Evolutionary conservation across 495 filamentous ascomycete species (phyloP).

Genomic region (Podospora anserina): DNA sequence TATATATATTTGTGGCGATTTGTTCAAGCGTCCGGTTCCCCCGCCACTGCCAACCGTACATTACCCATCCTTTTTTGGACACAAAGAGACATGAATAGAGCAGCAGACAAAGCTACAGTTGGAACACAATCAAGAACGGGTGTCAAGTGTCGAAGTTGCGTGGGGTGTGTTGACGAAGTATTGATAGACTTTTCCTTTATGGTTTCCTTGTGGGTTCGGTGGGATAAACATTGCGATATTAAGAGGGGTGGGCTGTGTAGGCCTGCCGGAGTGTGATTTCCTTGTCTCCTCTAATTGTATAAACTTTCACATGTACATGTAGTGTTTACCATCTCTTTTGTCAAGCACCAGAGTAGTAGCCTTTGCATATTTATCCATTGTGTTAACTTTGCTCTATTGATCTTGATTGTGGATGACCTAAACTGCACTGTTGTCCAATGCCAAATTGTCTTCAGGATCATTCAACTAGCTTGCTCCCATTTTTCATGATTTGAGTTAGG

Average conservation of each 20-base stretch:
- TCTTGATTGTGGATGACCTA: no score
- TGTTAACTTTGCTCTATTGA: no score
- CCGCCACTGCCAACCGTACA: not conserved
- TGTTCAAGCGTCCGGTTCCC: not conserved
- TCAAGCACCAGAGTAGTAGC: not conserved
- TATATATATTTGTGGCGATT: slow-evolving; percentile 3
- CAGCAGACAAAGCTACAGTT: not conserved
- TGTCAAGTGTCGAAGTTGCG: not conserved
- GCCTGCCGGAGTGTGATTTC: not conserved
- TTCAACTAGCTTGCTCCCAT: no score
- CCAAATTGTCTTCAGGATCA: no score
- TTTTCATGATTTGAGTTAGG: no score
- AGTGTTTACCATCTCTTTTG: not conserved
- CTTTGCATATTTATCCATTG: not conserved
- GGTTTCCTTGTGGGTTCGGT: not conserved
- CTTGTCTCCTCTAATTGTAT: not conserved
- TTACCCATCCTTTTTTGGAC: not conserved
- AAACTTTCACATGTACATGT: not conserved
- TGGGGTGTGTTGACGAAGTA: not conserved
- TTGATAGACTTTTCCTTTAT: not conserved
- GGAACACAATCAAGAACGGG: not conserved
- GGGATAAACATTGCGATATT: not conserved
- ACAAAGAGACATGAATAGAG: not conserved
- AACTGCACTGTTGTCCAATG: no score
- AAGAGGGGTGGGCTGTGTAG: not conserved